Evolutionary conservation across 768 basidiomycete species (phyloP).

Genomic region (Piloderma croceum): DNA sequence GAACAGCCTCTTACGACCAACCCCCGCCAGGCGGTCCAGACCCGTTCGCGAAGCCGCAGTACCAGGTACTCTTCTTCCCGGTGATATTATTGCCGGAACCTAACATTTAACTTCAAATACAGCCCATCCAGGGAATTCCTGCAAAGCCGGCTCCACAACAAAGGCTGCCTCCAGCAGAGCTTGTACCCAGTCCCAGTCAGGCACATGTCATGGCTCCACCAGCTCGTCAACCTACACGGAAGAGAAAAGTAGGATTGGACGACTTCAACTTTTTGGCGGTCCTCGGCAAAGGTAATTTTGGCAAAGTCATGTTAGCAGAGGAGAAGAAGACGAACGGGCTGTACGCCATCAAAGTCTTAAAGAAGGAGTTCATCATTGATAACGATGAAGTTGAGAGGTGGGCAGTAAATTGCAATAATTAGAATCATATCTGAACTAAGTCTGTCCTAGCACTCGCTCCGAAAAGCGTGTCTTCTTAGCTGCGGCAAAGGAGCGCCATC

Average conservation of each 20-base stretch:
- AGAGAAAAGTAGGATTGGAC: slow-evolving; percentile 90
- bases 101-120: no score
- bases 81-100: no score
- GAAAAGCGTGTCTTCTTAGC: slow-evolving; percentile 98
- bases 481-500: slow-evolving; percentile 95
- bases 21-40: no score
- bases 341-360: slow-evolving; percentile 99
- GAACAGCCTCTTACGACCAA: no score
- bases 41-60: no score
- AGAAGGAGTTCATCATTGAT: slow-evolving; percentile 99
- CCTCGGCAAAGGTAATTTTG: slow-evolving; percentile 98
- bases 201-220: slow-evolving; percentile 19
- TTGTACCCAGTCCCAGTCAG: no score
- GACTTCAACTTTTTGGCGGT: slow-evolving; percentile 99
- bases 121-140: no score
- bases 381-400: slow-evolving; percentile 99
- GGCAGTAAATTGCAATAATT: slow-evolving; percentile 18
- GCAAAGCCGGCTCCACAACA: slow-evolving; percentile 14
- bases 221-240: slow-evolving; percentile 42
- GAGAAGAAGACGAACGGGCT: slow-evolving; percentile 87
- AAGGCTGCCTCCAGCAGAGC: slow-evolving; percentile 14
- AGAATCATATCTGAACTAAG: not conserved
- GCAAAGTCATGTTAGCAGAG: slow-evolving; percentile 99
- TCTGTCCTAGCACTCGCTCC: slow-evolving; percentile 75
- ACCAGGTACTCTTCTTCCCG: no score